Percentiles rank a stretch among this genome's conserved stretches.
These are phyloP conservation scores for Orbilia blumenaviensis DNA, from an alignment of 2,329 filamentous ascomycete species.

Conservation along the genomic window DNA sequence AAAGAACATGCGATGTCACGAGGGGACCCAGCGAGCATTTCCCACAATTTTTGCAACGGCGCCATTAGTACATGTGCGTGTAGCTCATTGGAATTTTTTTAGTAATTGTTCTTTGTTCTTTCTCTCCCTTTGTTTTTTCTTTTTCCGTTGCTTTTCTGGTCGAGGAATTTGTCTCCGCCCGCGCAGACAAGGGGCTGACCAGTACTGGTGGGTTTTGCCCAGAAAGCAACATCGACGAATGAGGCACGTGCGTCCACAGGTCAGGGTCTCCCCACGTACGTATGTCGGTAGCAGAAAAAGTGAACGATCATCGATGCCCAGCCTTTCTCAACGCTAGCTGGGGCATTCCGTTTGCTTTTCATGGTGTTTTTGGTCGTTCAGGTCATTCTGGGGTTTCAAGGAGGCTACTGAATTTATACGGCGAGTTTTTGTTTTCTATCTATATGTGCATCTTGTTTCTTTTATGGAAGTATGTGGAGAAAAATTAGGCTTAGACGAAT, in stretches of 20 bases:
- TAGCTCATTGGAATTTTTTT: not conserved
- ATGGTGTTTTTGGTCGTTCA: not conserved
- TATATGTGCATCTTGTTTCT: not conserved
- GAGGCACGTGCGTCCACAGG: constrained; percentile 33
- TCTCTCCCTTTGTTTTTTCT: too few species aligned
- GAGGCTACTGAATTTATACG: not conserved
- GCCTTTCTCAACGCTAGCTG: constrained; percentile 7
- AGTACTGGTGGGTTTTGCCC: not conserved
- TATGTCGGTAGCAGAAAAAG: not conserved
- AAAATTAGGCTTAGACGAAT: not conserved
- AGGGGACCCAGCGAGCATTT: constrained; percentile 6
- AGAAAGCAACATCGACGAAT: not conserved
- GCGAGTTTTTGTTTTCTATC: not conserved
- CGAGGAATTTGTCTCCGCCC: constrained; percentile 30
- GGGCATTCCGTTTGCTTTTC: not conserved
- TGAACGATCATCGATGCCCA: constrained; percentile 6
- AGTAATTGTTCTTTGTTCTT: not conserved
- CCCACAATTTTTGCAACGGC: not conserved
- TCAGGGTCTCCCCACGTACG: constrained; percentile 20
- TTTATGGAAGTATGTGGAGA: not conserved
- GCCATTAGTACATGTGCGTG: too few species aligned
- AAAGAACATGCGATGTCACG: constrained; percentile 23
- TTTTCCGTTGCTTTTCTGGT: too few species aligned
- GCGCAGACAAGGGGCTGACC: not conserved
- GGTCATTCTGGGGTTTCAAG: constrained; percentile 5